Conservation (phyloP, 2,329 filamentous ascomycete genomes). For the Trichoderma guizhouense region DNA sequence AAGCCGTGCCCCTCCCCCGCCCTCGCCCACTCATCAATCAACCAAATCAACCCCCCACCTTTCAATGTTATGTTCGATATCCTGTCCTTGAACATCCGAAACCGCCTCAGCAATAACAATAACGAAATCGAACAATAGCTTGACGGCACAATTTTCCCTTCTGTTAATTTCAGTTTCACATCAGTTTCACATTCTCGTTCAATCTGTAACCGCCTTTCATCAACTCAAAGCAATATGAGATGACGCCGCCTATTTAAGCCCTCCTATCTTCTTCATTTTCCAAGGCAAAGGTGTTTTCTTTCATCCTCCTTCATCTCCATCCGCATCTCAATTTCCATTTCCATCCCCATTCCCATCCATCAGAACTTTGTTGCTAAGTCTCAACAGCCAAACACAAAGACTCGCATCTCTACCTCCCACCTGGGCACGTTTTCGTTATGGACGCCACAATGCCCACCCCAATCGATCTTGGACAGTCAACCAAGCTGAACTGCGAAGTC, state of each 20-base stretch:
- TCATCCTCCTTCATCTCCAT: not conserved
- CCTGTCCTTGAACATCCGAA: not conserved
- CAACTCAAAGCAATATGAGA: not conserved
- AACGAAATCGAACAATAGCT: not conserved
- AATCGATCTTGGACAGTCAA: not conserved
- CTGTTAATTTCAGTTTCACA: not conserved
- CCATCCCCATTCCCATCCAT: not conserved
- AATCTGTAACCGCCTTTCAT: not conserved
- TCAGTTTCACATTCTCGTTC: not conserved
- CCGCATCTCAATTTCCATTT: not conserved
- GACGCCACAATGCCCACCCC: conserved; percentile 1
- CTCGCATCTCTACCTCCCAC: not conserved
- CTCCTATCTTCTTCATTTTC: not conserved
- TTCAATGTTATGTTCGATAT: not conserved
- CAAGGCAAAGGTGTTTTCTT: not conserved
- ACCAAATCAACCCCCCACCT: not conserved
- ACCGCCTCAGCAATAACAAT: not conserved
- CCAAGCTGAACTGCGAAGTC: conserved; percentile 37
- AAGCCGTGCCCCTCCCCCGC: conserved; percentile 15
- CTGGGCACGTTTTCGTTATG: not conserved
- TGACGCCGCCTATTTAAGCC: not conserved
- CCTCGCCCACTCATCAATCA: not conserved
- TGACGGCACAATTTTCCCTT: not conserved
- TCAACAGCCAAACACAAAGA: not conserved
- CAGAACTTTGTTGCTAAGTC: not conserved